Evolutionary conservation across 2,329 filamentous ascomycete genomes (phyloP), one percentile per base, ranked within the genome.

Genomic region (Trichothecium sympodiale): DNA sequence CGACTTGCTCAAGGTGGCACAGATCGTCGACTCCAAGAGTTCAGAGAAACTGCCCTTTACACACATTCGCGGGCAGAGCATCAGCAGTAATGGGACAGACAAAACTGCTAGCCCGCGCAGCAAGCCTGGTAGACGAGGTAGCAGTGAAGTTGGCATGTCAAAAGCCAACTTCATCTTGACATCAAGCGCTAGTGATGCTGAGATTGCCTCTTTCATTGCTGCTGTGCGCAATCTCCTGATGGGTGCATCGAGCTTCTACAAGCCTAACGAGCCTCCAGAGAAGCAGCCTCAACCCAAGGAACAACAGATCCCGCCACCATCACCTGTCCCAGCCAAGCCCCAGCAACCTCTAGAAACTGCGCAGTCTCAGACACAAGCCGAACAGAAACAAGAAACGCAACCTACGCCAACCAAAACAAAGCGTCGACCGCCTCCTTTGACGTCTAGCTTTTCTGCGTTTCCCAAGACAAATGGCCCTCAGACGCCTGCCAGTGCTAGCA

Each of bases 111-210:
- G 17, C 23, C 34, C 33, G 5, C 23, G 36, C 16, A 28, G 32
- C 14, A 34, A 37, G 18, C 36, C 35, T 10, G 29, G 25, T 16
- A 25, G 20, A 25, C 20, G 6, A 25, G 30, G 35, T 17, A 40
- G 46, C 9, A 41, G 50, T 6, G 52, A 53, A 20, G 43, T 53
- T 6, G 54, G 57, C 0, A 61, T 71, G 17, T 64, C 67, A 1
- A 67, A 67, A 38, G 70, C 69, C 29, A 72, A 78, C 48, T 75
- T 70, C 43, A 57, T 77, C 8, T 59, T 80, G 17, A 66, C 71
- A 0, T 70, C 68, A 3, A 64, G 61, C 2, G 74, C 75, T 3
- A 69, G 60, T 7, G 64, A 69, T 12, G 47, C 57, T 4, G 74
- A 79, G 43, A 67, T 76, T 25, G 58, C 65, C 0, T 63, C 56